These are phyloP conservation scores for Diaporthe vexans DNA, from an alignment of 2,329 filamentous ascomycete genomes.

Conservation along the genomic window DNA sequence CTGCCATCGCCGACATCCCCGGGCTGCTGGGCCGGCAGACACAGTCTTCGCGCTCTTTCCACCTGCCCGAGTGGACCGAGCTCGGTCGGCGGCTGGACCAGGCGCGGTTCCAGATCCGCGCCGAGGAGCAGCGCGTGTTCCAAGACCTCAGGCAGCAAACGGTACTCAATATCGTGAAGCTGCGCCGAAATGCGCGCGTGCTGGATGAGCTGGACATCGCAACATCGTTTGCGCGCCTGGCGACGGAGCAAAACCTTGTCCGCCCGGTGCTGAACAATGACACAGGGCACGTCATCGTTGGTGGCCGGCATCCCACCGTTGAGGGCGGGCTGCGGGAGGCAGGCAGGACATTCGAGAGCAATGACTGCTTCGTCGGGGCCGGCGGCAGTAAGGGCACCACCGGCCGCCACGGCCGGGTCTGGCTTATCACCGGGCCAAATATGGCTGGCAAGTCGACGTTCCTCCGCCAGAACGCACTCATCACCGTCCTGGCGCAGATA, in stretches of 20 bases:
- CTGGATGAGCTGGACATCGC: conserved; percentile 94
- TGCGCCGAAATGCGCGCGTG: conserved; percentile 90
- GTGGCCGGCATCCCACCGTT: conserved; percentile 92
- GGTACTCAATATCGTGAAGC: conserved; percentile 83
- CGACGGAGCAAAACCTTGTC: conserved; percentile 78
- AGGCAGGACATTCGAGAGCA: conserved; percentile 85
- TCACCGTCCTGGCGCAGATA: conserved; percentile 92
- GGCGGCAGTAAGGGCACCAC: conserved; percentile 66
- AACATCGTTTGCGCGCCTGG: conserved; percentile 86
- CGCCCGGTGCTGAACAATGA: conserved; percentile 79
- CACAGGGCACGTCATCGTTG: conserved; percentile 81
- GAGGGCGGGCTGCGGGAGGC: conserved; percentile 84
- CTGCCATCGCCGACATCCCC: conserved; percentile 25
- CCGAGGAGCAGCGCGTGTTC: conserved; percentile 88
- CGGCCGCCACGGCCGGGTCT: conserved; percentile 66
- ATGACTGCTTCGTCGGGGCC: conserved; percentile 87
- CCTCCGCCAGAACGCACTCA: conserved; percentile 93
- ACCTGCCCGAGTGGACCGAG: conserved; percentile 85
- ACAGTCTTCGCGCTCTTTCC: conserved; percentile 87
- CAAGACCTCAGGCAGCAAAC: conserved; percentile 80
- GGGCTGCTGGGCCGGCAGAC: conserved; percentile 65
- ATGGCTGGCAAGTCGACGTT: conserved; percentile 99
- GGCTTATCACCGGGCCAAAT: conserved; percentile 87
- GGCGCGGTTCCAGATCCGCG: conserved; percentile 80
- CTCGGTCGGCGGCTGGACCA: conserved; percentile 87